Base-by-base conservation (phyloP, 495 filamentous ascomycete species). In the Podospora pseudocomata region DNA sequence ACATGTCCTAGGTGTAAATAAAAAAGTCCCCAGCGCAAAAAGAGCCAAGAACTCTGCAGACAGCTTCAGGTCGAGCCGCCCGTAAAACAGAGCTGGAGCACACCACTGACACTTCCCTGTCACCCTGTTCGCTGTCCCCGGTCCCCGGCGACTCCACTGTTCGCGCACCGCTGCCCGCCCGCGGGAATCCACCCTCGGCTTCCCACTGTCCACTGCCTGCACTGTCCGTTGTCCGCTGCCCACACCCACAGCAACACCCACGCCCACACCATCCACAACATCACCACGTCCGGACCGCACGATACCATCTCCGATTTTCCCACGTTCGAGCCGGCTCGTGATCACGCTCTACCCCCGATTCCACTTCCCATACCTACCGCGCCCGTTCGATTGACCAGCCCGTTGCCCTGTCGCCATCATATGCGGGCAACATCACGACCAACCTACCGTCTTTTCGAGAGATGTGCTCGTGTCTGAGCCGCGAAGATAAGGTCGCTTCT, bases 151-250 rank as follows among this genome's bases (percentile, higher is more conserved):
- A 63, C 70, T 74, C 70, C 74, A 74, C 71, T 70, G 70, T 67
- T 73, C 71, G 73, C 73, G 70, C 71, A 26, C 66, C 66, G 67
- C 66, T 32, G 30, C 23, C 23, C 23, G 23, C 23, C 23, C 23
- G 23, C 70, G 61, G 65, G 56, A 73, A 72, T 73, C 70, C 74
- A 76, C 74, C 71, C 72, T 76, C 72, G 74, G 72, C 74, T 64
- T 70, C 68, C 67, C 19, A 39, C 61, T 63, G 28, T 6, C n/a
- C 61, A 63, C 61, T 39, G 30, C 6, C 27, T 26, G 28, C 34
- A 63, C 61, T 39, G 30, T n/a, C 27, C 59, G 28, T 26, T 28
- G 23, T 72, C 63, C 68, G 54, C 70, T 23, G 63, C 61, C 62
- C 64, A 67, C 68, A 62, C 64, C 67, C 57, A 66, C 34, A 58